phyloP scores from a whole-genome alignment of 1,284 basidiomycete species.

The Malassezia brasiliensis region DNA sequence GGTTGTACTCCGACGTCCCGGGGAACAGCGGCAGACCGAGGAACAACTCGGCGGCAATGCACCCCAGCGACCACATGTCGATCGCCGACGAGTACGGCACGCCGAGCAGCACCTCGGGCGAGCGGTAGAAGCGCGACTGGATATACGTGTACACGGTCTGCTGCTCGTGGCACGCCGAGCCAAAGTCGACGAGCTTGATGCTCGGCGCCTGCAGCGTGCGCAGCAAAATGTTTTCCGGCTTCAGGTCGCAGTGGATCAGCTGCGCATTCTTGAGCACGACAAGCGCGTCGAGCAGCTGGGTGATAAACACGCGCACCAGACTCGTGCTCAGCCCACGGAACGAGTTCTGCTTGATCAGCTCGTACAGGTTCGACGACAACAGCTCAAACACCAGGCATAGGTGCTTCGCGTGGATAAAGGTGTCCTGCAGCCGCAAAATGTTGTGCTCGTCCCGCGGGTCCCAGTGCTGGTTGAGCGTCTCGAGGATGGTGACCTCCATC shows the following conservation, averaged over 20 bases:
- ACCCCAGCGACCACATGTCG: slow-evolving; percentile 91
- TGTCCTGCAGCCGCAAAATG: slow-evolving; percentile 85
- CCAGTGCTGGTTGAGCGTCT: slow-evolving; percentile 57
- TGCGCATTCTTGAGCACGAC: slow-evolving; percentile 87
- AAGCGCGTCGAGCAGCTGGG: slow-evolving; percentile 83
- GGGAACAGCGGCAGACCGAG: slow-evolving; percentile 91
- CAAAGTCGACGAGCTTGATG: slow-evolving; percentile 99
- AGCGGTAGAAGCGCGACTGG: slow-evolving; percentile 95
- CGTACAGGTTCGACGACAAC: slow-evolving; percentile 92
- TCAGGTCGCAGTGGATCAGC: slow-evolving; percentile 94
- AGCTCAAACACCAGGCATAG: slow-evolving; percentile 96
- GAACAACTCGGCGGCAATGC: slow-evolving; percentile 96
- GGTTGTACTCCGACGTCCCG: slow-evolving; percentile 97
- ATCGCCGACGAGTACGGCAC: slow-evolving; percentile 87
- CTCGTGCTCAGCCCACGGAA: slow-evolving; percentile 94
- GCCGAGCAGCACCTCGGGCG: slow-evolving; percentile 89
- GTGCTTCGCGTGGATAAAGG: slow-evolving; percentile 92
- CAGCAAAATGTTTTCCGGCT: slow-evolving; percentile 54
- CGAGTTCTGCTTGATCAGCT: slow-evolving; percentile 99
- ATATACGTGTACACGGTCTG: slow-evolving; percentile 99
- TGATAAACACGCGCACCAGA: slow-evolving; percentile 94
- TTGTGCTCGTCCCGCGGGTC: slow-evolving; percentile 90
- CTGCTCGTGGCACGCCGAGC: slow-evolving; percentile 93
- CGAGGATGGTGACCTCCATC: slow-evolving; percentile 98
- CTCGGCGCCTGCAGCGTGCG: slow-evolving; percentile 83